phyloP scores from a whole-genome alignment of 371 early-diverging fungal genomes.

The Mortierella sp. region DNA sequence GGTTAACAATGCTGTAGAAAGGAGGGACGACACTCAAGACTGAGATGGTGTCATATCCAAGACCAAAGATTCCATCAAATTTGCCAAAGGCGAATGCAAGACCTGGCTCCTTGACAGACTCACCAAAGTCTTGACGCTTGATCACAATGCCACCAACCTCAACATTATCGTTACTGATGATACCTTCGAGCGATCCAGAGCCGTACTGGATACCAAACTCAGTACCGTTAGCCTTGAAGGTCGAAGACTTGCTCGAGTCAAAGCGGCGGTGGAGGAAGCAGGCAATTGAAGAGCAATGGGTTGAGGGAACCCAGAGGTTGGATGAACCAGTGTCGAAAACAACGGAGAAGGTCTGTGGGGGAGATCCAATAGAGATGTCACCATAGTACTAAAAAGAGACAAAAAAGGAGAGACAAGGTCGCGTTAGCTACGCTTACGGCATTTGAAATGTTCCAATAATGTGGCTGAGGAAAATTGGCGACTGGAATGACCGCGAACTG shows the following conservation, averaged over 20 bases:
- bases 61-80: slow-evolving; percentile 96
- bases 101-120: slow-evolving; percentile 94
- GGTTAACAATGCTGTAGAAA: slow-evolving; percentile 90
- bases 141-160: slow-evolving; percentile 79
- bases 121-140: slow-evolving; percentile 86
- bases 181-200: slow-evolving; percentile 92
- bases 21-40: slow-evolving; percentile 91
- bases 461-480: too few species aligned
- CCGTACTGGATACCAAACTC: slow-evolving; percentile 93
- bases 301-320: slow-evolving; percentile 97
- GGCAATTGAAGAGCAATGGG: slow-evolving; percentile 92
- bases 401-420: background rate
- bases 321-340: slow-evolving; percentile 96
- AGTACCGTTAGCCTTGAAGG: slow-evolving; percentile 90
- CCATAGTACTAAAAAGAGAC: slow-evolving; percentile 79
- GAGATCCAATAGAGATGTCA: slow-evolving; percentile 86
- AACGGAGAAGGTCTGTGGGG: slow-evolving; percentile 91
- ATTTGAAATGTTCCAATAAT: background rate
- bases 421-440: background rate
- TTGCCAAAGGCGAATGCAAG: slow-evolving; percentile 87
- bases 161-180: slow-evolving; percentile 87
- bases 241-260: slow-evolving; percentile 77
- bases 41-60: slow-evolving; percentile 92
- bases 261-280: slow-evolving; percentile 93
- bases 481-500: background rate